Evolutionary conservation across 495 filamentous ascomycete species (phyloP).

Genomic region (Mytilinidion resinicola): DNA sequence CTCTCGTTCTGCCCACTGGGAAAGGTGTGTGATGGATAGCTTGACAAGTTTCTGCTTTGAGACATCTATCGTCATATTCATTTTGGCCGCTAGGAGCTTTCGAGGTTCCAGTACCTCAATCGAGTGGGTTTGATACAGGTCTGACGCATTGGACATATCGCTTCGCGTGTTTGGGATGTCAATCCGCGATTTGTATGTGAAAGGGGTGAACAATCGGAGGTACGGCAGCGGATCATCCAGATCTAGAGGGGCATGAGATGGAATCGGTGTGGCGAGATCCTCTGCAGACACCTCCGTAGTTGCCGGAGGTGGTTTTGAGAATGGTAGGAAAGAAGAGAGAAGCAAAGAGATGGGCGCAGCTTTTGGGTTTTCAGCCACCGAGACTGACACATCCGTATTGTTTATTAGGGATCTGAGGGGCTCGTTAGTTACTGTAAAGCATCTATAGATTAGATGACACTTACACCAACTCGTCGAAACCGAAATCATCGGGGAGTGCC

Average conservation of each 20-base stretch:
- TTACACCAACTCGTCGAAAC: conserved; percentile 9
- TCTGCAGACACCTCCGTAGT: neutral
- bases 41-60: conserved; percentile 3
- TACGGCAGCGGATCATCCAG: conserved; percentile 52
- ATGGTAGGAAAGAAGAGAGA: conserved; percentile 28
- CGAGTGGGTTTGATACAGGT: conserved; percentile 20
- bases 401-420: conserved; percentile 16
- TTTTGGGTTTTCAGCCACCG: neutral
- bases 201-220: conserved; percentile 50
- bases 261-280: conserved; percentile 10
- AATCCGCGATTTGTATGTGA: conserved; percentile 47
- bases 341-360: conserved; percentile 16
- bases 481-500: neutral
- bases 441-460: neutral
- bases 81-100: conserved; percentile 21
- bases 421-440: conserved; percentile 1
- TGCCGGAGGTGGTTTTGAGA: conserved; percentile 4
- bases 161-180: conserved; percentile 17
- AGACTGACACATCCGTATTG: neutral
- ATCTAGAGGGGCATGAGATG: conserved; percentile 49
- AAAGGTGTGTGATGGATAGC: conserved; percentile 31
- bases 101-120: conserved; percentile 24
- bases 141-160: neutral
- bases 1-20: conserved; percentile 34
- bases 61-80: conserved; percentile 26